Base-by-base conservation (phyloP, 2,329 filamentous ascomycete genomes). In the Ceratocystis variospora region DNA sequence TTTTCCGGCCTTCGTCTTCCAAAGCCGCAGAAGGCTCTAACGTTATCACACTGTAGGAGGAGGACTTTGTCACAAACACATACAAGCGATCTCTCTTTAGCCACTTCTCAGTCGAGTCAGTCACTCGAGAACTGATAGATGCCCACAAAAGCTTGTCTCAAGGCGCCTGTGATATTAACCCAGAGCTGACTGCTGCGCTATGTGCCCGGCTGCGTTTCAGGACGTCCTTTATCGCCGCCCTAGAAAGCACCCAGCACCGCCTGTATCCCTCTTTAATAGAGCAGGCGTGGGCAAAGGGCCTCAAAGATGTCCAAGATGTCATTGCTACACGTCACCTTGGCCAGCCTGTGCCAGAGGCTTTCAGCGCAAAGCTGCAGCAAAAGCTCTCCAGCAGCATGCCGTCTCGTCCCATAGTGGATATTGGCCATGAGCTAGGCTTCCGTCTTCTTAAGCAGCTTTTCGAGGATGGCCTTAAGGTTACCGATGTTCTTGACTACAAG, bases 41-140 rank as follows among this genome's bases (percentile, higher is more conserved):
- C 25, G n/a, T 31, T 1, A 10, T 67, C 68, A 28, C 7, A 10
- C 5, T 37, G 17, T 59, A 93, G 87, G 94, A 99, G 76, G 94
- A 99, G 75, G 94, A 99, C 72, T 96, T 99, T 73, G 90, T 95
- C 22, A 92, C 90, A 5, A 91, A 96, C 74, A 88, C 92, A 0
- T 97, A 94, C 73, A 88, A 91, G 70, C 84, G 92, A 46, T 85
- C 84, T 12, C 78, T 99, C 0, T 80, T 97, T 5, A 83, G 85
- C 31, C 77, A 81, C 15, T 80, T 93, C 67, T 78, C 83, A 17
- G 75, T 80, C 1, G 76, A 79, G 4, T 78, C 81, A n/a, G 79
- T 90, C 28, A 77, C 80, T 53, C 74, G 77, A 7, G 73, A 81
- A 31, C 75, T 90, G 22, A 74, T 80, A 28, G 76, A 81, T 44